Base-by-base conservation (phyloP, 768 basidiomycete species). In the Pisolithus marmoratus region DNA sequence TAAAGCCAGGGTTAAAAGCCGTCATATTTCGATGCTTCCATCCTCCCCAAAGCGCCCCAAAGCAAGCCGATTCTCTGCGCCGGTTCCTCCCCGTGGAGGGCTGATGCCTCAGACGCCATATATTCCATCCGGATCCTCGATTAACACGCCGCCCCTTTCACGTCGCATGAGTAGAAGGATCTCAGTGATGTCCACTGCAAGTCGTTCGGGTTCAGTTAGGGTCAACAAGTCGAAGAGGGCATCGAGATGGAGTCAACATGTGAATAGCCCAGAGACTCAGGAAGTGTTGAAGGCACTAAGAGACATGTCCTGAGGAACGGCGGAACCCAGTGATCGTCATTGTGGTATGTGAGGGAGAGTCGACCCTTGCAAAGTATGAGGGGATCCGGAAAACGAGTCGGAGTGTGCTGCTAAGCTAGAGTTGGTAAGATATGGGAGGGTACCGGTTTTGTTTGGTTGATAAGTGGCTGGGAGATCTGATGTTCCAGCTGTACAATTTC, bases 241-340 rank as follows among this genome's bases (percentile, higher is more conserved):
- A 73, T 75, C 56, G 83, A 46, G 57, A 20, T 62, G 54, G 61
- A 56, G 52, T 14, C 53, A 17, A 48, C 59, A 62, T 44, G 8
- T 60, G 51, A 49, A 37, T 6, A 58, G 56, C 17, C 52, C 58
- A 2, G 63, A 64, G 24, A 65, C 59, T 14, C 63, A 61, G 43
- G 61, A 61, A 38, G 48, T 63, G 1, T 44, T 66, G 34, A 56
- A 43, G 11, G 52, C 46, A 20, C 36, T 66, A 46, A 48, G 53
- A 8, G 12, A 45, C 23, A 19, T 45, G 26, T 24, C 24, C 24
- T 45, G 8, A 45, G 14, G 43, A 29, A 17, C 26, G 5, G 17
- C 22, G 1, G 43, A 2, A 42, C 24, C 24, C 8, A 43, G 9
- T 7, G 23, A 23, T 34, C 12, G 34, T 15, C 42, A 22, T 15